phyloP scores from a whole-genome alignment of 345 rosid species.

The Citrus mangshanensis region DNA sequence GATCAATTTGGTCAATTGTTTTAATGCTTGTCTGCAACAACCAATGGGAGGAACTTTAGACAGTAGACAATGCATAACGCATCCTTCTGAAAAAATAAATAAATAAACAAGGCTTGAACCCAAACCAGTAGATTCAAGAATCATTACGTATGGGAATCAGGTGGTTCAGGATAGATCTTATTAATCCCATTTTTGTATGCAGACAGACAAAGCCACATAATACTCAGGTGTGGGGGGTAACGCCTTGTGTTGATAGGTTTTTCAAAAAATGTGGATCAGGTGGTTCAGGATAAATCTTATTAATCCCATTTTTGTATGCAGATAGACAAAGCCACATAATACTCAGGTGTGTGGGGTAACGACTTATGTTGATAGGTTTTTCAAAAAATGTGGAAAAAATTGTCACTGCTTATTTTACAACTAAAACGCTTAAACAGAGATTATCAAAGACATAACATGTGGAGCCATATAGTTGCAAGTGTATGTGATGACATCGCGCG shows the following conservation, averaged over 20 bases:
- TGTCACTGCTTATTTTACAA: not conserved
- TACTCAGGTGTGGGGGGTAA: not conserved
- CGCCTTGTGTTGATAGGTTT: not conserved
- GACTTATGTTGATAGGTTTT: not conserved
- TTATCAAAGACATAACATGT: not conserved
- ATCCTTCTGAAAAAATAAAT: not conserved
- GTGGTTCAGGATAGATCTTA: not conserved
- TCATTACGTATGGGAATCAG: not conserved
- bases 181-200: not conserved
- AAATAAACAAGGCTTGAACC: not conserved
- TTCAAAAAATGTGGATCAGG: not conserved
- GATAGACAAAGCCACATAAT: not conserved
- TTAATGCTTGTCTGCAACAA: slow-evolving; percentile 68
- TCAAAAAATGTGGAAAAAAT: not conserved
- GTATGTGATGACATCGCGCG: not conserved
- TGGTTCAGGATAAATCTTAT: not conserved
- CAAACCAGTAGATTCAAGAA: not conserved
- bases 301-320: not conserved
- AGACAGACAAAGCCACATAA: not conserved
- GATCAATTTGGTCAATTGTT: slow-evolving; percentile 80
- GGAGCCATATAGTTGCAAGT: not conserved
- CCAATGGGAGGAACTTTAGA: slow-evolving; percentile 3
- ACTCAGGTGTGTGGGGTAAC: not conserved
- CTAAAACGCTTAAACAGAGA: not conserved
- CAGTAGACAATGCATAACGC: not conserved